These are phyloP conservation scores for Liquidambar formosana DNA, from an alignment of 164 flowering plant genomes.

Conservation along the genomic window DNA sequence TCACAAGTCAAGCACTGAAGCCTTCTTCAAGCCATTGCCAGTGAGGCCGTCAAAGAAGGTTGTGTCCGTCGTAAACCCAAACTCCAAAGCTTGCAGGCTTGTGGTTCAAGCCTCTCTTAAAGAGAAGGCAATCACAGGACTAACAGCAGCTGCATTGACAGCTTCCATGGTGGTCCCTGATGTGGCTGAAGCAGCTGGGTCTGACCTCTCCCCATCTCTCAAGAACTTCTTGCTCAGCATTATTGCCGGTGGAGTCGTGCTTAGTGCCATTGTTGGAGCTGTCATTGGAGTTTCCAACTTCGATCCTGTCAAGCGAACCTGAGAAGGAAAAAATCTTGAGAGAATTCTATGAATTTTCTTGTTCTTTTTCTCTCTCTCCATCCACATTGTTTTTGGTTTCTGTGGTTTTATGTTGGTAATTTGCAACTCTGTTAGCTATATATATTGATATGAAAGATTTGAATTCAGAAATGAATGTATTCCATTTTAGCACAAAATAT, in stretches of 20 bases:
- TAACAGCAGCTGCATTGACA: conserved; percentile 40
- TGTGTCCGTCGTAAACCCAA: not conserved
- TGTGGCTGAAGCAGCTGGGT: conserved; percentile 43
- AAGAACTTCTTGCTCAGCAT: conserved; percentile 65
- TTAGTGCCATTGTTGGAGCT: conserved; percentile 35
- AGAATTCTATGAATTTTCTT: not conserved
- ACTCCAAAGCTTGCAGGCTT: conserved; percentile 10
- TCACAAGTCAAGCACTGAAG: not conserved
- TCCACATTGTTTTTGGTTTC: not conserved
- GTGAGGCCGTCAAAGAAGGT: conserved; percentile 19
- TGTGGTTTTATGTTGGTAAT: not conserved
- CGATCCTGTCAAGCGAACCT: conserved; percentile 52
- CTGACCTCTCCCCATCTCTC: conserved; percentile 42
- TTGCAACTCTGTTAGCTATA: not conserved
- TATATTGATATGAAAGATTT: conserved; percentile 5
- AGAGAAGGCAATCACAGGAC: conserved; percentile 41
- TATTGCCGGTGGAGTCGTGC: conserved; percentile 43
- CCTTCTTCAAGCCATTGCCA: conserved; percentile 35
- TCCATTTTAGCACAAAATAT: not conserved
- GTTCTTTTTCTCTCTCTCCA: not conserved
- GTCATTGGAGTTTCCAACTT: conserved; percentile 55
- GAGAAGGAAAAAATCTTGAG: not conserved
- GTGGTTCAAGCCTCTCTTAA: conserved; percentile 35
- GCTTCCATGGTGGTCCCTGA: conserved; percentile 43
- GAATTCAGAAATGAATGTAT: not conserved